Evolutionary conservation across 176 grass and related monocot genomes (phyloP).

Genomic region (Eleusine coracana): DNA sequence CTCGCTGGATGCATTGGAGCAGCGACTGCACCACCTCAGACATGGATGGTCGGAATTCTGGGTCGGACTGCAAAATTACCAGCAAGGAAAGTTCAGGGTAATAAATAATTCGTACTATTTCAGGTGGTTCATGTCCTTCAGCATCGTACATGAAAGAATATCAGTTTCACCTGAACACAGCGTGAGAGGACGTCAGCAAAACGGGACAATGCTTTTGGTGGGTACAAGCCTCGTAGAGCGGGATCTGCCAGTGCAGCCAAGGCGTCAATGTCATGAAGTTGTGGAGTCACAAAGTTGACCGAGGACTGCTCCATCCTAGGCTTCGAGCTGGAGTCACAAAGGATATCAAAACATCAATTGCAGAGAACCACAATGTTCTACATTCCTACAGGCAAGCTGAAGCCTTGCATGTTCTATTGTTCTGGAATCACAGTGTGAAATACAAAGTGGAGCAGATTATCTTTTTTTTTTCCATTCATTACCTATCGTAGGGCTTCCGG

Average conservation of each 20-base stretch:
- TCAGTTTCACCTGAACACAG: conserved; percentile 68
- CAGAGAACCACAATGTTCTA: conserved; percentile 22
- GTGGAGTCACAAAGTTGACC: conserved; percentile 68
- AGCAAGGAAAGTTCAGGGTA: conserved; percentile 1
- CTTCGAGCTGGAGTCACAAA: conserved; percentile 56
- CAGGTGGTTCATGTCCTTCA: not conserved
- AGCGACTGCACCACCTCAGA: conserved; percentile 78
- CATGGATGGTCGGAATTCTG: conserved; percentile 76
- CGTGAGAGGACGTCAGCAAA: conserved; percentile 72
- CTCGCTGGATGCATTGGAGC: conserved; percentile 57
- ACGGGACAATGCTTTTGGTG: conserved; percentile 70
- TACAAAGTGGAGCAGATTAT: not conserved
- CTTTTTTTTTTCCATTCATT: not conserved
- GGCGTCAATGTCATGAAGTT: conserved; percentile 70
- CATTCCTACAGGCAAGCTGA: conserved; percentile 1
- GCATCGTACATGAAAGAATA: conserved; percentile 1
- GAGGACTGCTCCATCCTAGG: conserved; percentile 62
- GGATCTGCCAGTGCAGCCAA: conserved; percentile 72
- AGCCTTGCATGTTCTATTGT: conserved; percentile 4
- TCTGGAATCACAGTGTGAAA: conserved; percentile 15
- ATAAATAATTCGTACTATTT: not conserved
- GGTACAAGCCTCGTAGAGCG: conserved; percentile 79
- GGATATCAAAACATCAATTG: not conserved
- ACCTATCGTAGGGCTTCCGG: conserved; percentile 81
- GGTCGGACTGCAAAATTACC: conserved; percentile 58